Conservation (phyloP, 805 yeast genomes). For the Wickerhamomyces sydowiorum region DNA sequence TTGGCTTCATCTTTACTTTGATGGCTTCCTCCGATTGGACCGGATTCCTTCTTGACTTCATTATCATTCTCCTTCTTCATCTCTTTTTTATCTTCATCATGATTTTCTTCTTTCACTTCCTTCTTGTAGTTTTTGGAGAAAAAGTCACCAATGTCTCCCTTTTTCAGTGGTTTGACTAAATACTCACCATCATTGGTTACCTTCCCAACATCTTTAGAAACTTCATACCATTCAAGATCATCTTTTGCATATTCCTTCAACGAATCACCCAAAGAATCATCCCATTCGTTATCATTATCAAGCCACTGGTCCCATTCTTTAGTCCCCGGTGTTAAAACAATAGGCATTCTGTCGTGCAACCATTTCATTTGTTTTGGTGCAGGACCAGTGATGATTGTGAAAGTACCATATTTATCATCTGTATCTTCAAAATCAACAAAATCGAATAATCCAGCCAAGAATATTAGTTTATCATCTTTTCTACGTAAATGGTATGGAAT, state of each 20-base stretch:
- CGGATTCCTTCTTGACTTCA: not conserved
- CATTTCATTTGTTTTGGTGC: conserved; percentile 58
- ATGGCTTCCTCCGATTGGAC: not conserved
- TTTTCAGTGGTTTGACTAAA: conserved; percentile 23
- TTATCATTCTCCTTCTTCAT: conserved; percentile 1
- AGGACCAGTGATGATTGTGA: conserved; percentile 68
- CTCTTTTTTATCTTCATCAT: conserved; percentile 6
- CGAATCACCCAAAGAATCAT: conserved; percentile 31
- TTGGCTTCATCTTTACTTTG: not conserved
- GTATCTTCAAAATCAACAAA: conserved; percentile 16
- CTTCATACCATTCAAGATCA: conserved; percentile 48
- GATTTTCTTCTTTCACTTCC: conserved; percentile 4
- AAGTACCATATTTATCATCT: conserved; percentile 34
- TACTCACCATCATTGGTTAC: conserved; percentile 37
- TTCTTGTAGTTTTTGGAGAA: conserved; percentile 2
- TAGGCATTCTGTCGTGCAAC: conserved; percentile 79
- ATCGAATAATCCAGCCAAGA: conserved; percentile 56
- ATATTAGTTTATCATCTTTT: conserved; percentile 46
- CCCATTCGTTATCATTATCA: conserved; percentile 33
- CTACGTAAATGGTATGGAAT: conserved; percentile 63
- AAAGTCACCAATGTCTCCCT: conserved; percentile 9
- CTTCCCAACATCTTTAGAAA: conserved; percentile 60
- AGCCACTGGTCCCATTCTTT: conserved; percentile 64
- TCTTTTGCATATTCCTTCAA: conserved; percentile 33
- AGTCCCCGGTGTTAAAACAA: conserved; percentile 54